A percentile compares a stretch with the other conserved stretches of the same genome.
phyloP scores from a whole-genome alignment of 805 yeast genomes.

The Starmera caribaea region DNA sequence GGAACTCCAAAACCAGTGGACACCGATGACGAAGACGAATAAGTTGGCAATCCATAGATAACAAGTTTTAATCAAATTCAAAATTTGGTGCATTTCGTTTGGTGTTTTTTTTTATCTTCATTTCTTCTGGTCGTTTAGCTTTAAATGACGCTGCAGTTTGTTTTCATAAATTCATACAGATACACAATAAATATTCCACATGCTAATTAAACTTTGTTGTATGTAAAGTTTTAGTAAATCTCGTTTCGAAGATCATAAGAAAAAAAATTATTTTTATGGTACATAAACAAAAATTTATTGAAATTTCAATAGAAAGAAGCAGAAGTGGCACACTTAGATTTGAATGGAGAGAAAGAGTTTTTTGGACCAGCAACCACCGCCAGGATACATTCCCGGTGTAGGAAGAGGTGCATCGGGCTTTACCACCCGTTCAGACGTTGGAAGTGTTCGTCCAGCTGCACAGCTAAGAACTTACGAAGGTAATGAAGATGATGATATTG shows the following conservation, averaged over 20 bases:
- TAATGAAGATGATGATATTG: conserved; percentile 14
- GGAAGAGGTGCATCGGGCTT: conserved; percentile 96
- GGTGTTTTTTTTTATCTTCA: neutral
- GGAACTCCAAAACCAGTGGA: conserved; percentile 95
- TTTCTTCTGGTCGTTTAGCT: no score
- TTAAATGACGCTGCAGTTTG: neutral
- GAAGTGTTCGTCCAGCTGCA: conserved; percentile 31
- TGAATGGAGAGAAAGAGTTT: conserved; percentile 50
- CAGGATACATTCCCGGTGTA: conserved; percentile 83
- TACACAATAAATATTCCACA: no score
- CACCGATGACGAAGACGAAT: conserved; percentile 77
- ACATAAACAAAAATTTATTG: neutral
- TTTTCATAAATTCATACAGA: no score
- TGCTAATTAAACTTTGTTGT: no score
- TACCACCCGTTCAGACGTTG: conserved; percentile 73
- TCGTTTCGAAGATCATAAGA: no score
- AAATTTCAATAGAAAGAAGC: neutral
- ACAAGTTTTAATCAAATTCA: no score
- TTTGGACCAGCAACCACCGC: conserved; percentile 78
- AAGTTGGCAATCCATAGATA: no score
- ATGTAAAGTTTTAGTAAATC: no score
- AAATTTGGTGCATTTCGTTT: no score
- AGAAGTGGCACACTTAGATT: no score
- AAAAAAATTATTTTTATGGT: no score
- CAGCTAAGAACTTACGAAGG: conserved; percentile 12